These are phyloP conservation scores for Pseudogymnoascus sp. DNA, from an alignment of 2,329 filamentous ascomycete species.

Conservation along the genomic window DNA sequence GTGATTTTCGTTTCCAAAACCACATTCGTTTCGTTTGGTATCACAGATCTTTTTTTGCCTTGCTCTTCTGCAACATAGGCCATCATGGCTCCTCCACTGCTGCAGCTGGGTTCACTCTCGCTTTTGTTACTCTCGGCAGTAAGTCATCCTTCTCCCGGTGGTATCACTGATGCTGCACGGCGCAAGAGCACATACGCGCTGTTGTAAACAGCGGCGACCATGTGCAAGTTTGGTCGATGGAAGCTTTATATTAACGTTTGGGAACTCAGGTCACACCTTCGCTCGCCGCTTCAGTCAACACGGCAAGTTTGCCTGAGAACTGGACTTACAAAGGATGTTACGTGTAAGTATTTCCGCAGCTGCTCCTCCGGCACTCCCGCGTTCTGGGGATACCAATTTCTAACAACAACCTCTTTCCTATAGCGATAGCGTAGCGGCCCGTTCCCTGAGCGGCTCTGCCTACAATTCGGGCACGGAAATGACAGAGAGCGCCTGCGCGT, in stretches of 20 bases:
- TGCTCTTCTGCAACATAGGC: background rate
- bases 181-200: background rate
- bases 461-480: constrained; percentile 17
- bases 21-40: background rate
- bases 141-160: background rate
- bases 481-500: constrained; percentile 21
- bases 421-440: constrained; percentile 8
- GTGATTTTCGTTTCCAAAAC: background rate
- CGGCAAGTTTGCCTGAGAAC: background rate
- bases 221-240: background rate
- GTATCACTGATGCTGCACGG: background rate
- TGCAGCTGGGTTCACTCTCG: background rate
- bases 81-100: background rate
- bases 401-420: background rate
- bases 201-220: background rate
- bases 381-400: background rate
- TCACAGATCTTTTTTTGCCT: background rate
- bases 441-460: constrained; percentile 16
- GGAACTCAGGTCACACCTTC: background rate
- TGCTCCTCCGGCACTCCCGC: background rate
- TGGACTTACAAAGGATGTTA: constrained; percentile 5
- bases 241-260: background rate
- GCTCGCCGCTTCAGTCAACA: background rate
- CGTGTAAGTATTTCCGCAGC: background rate
- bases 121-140: background rate